Percentiles rank a stretch among this genome's conserved stretches.
These are phyloP conservation scores for Mychonastes homosphaera DNA, from an alignment of 139 green algal genomes.

Conservation along the genomic window DNA sequence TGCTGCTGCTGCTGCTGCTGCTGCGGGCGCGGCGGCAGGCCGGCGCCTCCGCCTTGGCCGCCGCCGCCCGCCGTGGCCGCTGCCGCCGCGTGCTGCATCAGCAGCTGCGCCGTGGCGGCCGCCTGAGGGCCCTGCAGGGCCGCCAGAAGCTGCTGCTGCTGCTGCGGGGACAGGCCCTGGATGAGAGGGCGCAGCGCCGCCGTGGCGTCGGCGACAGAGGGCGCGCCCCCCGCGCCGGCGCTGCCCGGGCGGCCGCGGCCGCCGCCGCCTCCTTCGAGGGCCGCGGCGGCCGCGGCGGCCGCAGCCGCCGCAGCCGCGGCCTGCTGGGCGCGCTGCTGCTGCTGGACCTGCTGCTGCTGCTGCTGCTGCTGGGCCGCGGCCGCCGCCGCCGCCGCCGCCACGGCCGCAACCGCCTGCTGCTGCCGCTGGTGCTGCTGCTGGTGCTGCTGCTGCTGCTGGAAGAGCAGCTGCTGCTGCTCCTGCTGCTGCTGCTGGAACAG, in stretches of 20 bases:
- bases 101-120: background rate
- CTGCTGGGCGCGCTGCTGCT: background rate
- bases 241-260: background rate
- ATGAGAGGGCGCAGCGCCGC: too few species aligned
- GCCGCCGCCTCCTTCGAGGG: background rate
- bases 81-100: background rate
- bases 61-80: background rate
- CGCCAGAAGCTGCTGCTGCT: slow-evolving; percentile 14
- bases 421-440: background rate
- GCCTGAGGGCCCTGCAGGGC: background rate
- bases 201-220: too few species aligned
- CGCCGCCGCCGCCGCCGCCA: background rate
- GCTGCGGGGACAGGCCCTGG: too few species aligned
- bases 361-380: slow-evolving; percentile 3
- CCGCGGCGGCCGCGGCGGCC: background rate
- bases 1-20: slow-evolving; percentile 7
- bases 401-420: background rate
- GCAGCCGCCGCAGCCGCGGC: background rate
- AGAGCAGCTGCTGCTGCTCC: slow-evolving; percentile 11
- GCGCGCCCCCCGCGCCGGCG: too few species aligned
- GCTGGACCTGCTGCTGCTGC: background rate
- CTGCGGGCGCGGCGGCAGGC: too few species aligned
- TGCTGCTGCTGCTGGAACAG: background rate
- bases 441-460: slow-evolving; percentile 3
- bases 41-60: background rate